These are phyloP conservation scores for Boletus sp. DNA, from an alignment of 768 basidiomycete species.

Conservation along the genomic window DNA sequence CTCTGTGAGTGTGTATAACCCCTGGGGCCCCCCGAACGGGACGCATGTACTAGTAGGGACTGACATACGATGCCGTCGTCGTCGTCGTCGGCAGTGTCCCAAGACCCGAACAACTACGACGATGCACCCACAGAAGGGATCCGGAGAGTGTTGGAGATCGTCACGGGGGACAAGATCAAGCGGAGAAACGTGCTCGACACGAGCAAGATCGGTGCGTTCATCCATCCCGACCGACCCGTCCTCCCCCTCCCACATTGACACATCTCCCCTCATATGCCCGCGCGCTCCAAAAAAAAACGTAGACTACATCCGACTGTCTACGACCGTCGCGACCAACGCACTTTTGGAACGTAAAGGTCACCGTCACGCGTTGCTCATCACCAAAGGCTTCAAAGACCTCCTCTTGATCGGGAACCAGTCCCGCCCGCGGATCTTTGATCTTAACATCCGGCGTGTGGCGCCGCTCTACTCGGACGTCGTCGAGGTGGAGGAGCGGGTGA, in stretches of 20 bases:
- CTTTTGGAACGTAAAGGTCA: slow-evolving; percentile 93
- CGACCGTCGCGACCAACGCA: slow-evolving; percentile 96
- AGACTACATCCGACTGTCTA: slow-evolving; percentile 92
- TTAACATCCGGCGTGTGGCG: slow-evolving; percentile 77
- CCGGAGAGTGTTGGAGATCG: slow-evolving; percentile 76
- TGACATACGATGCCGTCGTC: too few relatives aligned
- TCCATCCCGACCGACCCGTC: not conserved
- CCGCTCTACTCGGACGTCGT: slow-evolving; percentile 71
- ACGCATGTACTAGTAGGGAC: too few relatives aligned
- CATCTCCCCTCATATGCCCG: too few relatives aligned
- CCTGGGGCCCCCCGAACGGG: not conserved
- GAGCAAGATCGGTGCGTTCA: slow-evolving; percentile 68
- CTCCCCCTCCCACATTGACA: not conserved
- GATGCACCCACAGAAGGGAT: slow-evolving; percentile 97
- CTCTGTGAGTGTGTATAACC: slow-evolving; percentile 51
- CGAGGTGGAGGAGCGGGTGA: slow-evolving; percentile 87
- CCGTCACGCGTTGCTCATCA: slow-evolving; percentile 87
- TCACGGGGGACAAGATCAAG: slow-evolving; percentile 65
- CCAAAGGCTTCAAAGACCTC: slow-evolving; percentile 88
- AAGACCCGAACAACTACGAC: slow-evolving; percentile 81
- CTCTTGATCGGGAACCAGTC: slow-evolving; percentile 94
- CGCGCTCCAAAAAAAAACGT: not conserved
- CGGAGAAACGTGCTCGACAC: slow-evolving; percentile 68
- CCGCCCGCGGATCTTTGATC: slow-evolving; percentile 91
- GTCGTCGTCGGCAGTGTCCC: slow-evolving; percentile 58